Evolutionary conservation across 1,139 yeast genomes (phyloP), one percentile per base, ranked within the genome.

Genomic region (Protomyces macrosporus): DNA sequence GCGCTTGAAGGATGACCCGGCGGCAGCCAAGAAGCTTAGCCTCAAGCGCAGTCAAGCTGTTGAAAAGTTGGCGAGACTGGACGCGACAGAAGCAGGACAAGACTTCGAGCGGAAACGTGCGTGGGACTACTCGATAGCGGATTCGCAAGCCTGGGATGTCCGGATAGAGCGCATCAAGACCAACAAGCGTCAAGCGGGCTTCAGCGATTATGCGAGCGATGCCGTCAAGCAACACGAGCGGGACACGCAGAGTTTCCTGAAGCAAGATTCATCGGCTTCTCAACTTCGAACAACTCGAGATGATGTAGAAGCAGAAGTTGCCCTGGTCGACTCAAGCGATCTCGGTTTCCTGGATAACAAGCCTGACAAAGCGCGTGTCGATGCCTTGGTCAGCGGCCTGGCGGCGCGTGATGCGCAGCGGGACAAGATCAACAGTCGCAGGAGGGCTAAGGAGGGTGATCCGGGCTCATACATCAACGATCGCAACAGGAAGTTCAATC

Each of bases 401-500:
- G 74, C 75, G 45, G 77, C 77, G 50, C 77, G 78, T 55, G 79
- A 77, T 55, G 73, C 70, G 45, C 59, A 54, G 14, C 69, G 76
- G 40, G 70, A 73, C 72, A 75, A 75, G 70, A 75, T 77, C 63
- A 75, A 79, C 51, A 75, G 71, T 61, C 71, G 72, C 48, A 53
- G 67, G 30, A 56, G 63, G 45, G 70, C 71, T 4, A 77, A 71
- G 16, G 79, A 76, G 10, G 79, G 75, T 3, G 79, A 74, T 9
- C 80, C 78, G 6, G 74, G 75, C 51, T 72, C 73, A 14, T 76
- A 75, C 58, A 75, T 90, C 72, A 89, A 87, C 72, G 91, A 87
- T 66, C 87, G 86, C 74, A 90, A 90, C 78, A 82, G 81, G 71
- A 87, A 86, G 71, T 90, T 89, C 75, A 90, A 89, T 74, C 82